Base-by-base conservation (phyloP, 257 asterid species). In the Cynanchum wilfordii region DNA sequence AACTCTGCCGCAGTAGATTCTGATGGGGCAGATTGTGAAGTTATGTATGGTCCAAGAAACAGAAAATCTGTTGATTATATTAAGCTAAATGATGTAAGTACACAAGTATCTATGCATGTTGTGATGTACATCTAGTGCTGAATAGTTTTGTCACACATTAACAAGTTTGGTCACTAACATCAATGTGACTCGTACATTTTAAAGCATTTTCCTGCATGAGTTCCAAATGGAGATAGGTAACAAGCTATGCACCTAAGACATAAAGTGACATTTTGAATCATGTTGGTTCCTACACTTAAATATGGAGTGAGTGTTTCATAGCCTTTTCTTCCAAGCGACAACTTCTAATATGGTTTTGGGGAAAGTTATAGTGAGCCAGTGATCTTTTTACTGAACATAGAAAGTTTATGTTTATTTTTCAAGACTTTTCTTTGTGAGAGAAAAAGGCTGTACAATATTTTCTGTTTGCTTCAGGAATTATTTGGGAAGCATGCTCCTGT, bases 61-160 rank as follows among this genome's bases (percentile, higher is more conserved):
- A 89, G 99, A 74, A 86, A 83, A 66, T 52, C 86, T 76, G 96
- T 95, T n/a, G 92, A 95, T 81, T 95, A 95, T 84, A 85, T 85
- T 79, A 81, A 83, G 85, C 77, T 94, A 81, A 78, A 94, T 71
- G 89, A 91, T 75, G 99, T 94, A 80, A 89, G 99, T 84, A 77
- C 68, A 66, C 68, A 75, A 65, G 56, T 45, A 52, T 71, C 72
- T 19, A 12, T 40, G 29, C 6, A 52, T 20, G 17, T 16, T 45
- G 29, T 27, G 72, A 22, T 12, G 10, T n/a, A 1, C 57, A 67
- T 10, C 29, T 68, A 50, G 2, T 65, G 20, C n/a, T 73, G 54
- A 47, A 13, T 63, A 13, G 65, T 27, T 50, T 8, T 30, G 38
- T 64, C 24, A 2, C 15, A 30, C 42, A 15, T 24, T 1, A 42